These are phyloP conservation scores for Fusarium guadeloupense DNA, from an alignment of 2,329 filamentous ascomycete species.

Conservation along the genomic window DNA sequence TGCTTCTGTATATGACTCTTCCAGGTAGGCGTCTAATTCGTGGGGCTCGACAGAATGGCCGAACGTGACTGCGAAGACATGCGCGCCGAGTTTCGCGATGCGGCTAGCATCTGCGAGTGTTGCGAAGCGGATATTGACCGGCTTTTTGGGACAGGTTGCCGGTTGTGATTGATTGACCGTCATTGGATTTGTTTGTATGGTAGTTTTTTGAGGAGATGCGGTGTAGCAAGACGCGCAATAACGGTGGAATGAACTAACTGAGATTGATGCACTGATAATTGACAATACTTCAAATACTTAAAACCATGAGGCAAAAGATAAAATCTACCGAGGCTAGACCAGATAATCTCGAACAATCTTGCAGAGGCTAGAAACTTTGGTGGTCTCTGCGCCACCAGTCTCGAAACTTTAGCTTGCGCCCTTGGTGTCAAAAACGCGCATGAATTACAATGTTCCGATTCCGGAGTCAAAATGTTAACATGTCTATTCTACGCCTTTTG, in stretches of 20 bases:
- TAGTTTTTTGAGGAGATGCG: background rate
- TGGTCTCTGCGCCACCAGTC: background rate
- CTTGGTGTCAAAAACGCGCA: constrained; percentile 17
- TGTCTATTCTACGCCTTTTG: background rate
- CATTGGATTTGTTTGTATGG: background rate
- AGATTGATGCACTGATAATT: background rate
- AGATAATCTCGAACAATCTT: constrained; percentile 11
- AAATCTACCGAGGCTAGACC: background rate
- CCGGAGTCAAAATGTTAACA: too few species aligned
- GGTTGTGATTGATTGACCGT: background rate
- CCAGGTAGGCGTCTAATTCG: constrained; percentile 51
- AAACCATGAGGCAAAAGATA: background rate
- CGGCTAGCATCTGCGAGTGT: background rate
- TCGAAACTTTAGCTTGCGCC: constrained; percentile 11
- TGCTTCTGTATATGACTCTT: constrained; percentile 49
- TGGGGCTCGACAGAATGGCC: constrained; percentile 52
- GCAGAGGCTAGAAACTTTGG: background rate
- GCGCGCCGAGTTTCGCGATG: constrained; percentile 48
- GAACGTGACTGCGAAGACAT: constrained; percentile 53
- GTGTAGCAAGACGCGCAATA: background rate
- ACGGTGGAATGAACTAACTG: too few species aligned
- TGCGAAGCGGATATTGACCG: constrained; percentile 11
- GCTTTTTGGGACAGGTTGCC: background rate
- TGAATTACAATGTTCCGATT: background rate
- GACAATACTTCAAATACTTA: background rate